These are phyloP conservation scores for Pachysandra terminalis DNA, from an alignment of 164 flowering plant genomes.

Conservation along the genomic window DNA sequence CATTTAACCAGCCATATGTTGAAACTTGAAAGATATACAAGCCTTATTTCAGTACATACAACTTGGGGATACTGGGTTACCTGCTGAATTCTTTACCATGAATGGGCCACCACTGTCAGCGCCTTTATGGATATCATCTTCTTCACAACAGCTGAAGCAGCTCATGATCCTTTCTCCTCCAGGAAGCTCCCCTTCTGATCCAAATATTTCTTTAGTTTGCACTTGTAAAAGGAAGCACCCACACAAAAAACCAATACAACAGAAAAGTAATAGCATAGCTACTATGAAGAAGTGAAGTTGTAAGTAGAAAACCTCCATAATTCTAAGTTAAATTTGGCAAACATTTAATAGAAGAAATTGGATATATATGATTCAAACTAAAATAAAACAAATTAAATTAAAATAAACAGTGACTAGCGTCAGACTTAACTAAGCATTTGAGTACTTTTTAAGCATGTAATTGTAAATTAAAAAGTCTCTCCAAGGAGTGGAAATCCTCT, in stretches of 20 bases:
- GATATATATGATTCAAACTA: background rate
- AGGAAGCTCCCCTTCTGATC: constrained; percentile 3
- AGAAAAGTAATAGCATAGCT: background rate
- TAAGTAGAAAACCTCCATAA: too few species aligned
- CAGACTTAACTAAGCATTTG: background rate
- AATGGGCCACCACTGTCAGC: constrained; percentile 43
- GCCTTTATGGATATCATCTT: constrained; percentile 47
- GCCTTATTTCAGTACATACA: background rate
- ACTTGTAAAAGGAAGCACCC: constrained; percentile 2
- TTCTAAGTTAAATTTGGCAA: background rate
- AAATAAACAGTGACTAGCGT: background rate
- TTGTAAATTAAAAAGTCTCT: too few species aligned
- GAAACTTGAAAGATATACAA: background rate
- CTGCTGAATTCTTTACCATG: constrained; percentile 41
- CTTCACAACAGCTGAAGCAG: constrained; percentile 71
- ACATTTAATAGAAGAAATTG: too few species aligned
- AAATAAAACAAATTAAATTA: too few species aligned
- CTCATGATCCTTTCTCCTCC: constrained; percentile 41
- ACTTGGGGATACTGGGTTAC: constrained; percentile 21
- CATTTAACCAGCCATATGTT: background rate
- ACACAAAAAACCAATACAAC: background rate
- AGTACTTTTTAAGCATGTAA: too few species aligned
- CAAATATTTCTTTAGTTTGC: constrained; percentile 1
- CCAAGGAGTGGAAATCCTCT: too few species aligned
- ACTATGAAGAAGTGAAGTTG: background rate